A percentile compares a stretch with the other conserved stretches of the same genome.
Evolutionary conservation across 371 early-diverging fungal genomes (phyloP).

Genomic region (Funneliformis caledonium): DNA sequence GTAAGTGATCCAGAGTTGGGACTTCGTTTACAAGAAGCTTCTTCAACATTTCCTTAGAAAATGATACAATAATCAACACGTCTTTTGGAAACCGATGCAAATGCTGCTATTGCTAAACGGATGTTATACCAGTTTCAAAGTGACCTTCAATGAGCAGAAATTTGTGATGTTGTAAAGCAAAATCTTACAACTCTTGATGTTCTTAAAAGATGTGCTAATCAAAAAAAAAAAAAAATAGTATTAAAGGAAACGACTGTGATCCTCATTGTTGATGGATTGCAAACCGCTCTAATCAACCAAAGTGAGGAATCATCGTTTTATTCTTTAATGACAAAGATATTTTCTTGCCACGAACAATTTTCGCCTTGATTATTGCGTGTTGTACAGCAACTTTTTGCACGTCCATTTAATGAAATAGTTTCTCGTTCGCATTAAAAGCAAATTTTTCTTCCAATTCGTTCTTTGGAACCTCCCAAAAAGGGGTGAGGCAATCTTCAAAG

Average conservation of each 20-base stretch:
- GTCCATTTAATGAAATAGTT: not conserved
- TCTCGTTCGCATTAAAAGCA: not conserved
- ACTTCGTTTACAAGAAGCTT: not conserved
- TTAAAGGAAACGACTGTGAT: not conserved
- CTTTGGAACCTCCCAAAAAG: not conserved
- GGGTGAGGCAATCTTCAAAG: not conserved
- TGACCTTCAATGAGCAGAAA: not conserved
- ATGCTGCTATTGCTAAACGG: not conserved
- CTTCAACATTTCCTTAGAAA: conserved; percentile 22
- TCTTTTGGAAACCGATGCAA: not conserved
- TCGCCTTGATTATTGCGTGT: too few species aligned
- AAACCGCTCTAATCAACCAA: too few species aligned
- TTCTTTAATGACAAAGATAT: too few species aligned
- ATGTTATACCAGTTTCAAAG: conserved; percentile 18
- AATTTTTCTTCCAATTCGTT: not conserved
- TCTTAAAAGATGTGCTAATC: not conserved
- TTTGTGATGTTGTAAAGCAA: not conserved
- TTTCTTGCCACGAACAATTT: not conserved
- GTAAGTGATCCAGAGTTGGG: not conserved
- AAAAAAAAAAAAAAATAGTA: not conserved
- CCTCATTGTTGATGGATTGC: not conserved
- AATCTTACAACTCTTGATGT: not conserved
- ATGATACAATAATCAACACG: not conserved
- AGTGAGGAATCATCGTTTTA: too few species aligned
- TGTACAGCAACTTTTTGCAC: not conserved